Conservation (phyloP, 306 rosid species). For the Trichosanthes truncata region DNA sequence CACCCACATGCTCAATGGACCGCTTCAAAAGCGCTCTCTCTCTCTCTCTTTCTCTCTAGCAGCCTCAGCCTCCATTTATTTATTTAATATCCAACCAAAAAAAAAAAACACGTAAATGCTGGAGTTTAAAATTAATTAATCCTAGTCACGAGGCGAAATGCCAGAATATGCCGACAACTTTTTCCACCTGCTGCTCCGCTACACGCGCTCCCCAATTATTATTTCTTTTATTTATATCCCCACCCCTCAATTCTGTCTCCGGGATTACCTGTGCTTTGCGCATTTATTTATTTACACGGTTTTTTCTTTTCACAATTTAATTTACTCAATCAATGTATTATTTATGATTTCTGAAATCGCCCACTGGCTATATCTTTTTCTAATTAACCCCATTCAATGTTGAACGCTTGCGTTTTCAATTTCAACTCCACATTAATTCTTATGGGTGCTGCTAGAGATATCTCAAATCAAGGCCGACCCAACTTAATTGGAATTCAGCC, state of each 20-base stretch:
- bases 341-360: neutral
- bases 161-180: slow-evolving; percentile 4
- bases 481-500: too few species aligned
- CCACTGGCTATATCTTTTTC: neutral
- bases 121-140: neutral
- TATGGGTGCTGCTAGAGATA: too few species aligned
- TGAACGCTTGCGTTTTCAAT: neutral
- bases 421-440: neutral
- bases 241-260: neutral
- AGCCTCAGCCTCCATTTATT: neutral
- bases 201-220: neutral
- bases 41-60: neutral
- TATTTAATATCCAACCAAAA: neutral
- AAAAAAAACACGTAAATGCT: neutral
- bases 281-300: too few species aligned
- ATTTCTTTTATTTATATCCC: neutral
- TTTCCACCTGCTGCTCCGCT: neutral
- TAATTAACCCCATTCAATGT: too few species aligned
- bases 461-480: too few species aligned
- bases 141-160: slow-evolving; percentile 6
- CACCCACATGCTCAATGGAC: slow-evolving; percentile 2
- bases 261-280: neutral
- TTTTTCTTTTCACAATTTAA: neutral
- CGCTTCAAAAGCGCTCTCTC: neutral
- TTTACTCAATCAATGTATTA: neutral